Evolutionary conservation across 352 stramenopile genomes (phyloP).

Genomic region (Hyphochytrium catenoides): DNA sequence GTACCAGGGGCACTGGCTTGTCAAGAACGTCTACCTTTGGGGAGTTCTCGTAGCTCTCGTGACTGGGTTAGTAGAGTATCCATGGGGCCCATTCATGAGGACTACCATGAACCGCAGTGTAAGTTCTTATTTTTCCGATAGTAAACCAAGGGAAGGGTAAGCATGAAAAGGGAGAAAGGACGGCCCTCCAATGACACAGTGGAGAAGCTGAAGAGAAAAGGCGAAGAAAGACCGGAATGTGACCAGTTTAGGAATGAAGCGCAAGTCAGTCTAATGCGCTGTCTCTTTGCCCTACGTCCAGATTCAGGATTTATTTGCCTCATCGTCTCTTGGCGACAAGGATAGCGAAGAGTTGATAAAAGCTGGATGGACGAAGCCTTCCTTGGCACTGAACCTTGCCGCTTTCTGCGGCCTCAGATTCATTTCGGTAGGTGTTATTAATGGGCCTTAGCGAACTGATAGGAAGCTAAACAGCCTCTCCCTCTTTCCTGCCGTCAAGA

Average conservation of each 20-base stretch:
- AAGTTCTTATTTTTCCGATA: slow-evolving; percentile 33
- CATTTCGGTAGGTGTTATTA: not conserved
- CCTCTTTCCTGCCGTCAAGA: slow-evolving; percentile 42
- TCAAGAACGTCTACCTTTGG: slow-evolving; percentile 13
- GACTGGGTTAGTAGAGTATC: slow-evolving; percentile 20
- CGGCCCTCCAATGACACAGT: slow-evolving; percentile 68
- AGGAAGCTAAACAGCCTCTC: slow-evolving; percentile 32
- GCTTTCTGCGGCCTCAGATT: not conserved
- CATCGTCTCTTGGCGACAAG: not conserved
- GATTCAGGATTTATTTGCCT: not conserved
- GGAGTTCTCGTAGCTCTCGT: slow-evolving; percentile 12
- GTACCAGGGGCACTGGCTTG: slow-evolving; percentile 10
- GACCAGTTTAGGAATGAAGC: slow-evolving; percentile 18
- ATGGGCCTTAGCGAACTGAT: not conserved
- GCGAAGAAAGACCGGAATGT: not conserved
- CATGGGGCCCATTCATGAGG: no score
- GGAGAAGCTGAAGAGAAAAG: slow-evolving; percentile 7
- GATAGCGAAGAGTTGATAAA: slow-evolving; percentile 8
- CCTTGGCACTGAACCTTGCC: slow-evolving; percentile 14
- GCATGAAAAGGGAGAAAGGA: slow-evolving; percentile 42
- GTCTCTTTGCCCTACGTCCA: slow-evolving; percentile 8
- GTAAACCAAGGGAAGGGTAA: slow-evolving; percentile 40
- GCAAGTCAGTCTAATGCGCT: slow-evolving; percentile 16
- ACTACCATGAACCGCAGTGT: slow-evolving; percentile 32
- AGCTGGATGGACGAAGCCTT: slow-evolving; percentile 31